Base-by-base conservation (phyloP, 331 rosid genomes). In the Malus hybrid region DNA sequence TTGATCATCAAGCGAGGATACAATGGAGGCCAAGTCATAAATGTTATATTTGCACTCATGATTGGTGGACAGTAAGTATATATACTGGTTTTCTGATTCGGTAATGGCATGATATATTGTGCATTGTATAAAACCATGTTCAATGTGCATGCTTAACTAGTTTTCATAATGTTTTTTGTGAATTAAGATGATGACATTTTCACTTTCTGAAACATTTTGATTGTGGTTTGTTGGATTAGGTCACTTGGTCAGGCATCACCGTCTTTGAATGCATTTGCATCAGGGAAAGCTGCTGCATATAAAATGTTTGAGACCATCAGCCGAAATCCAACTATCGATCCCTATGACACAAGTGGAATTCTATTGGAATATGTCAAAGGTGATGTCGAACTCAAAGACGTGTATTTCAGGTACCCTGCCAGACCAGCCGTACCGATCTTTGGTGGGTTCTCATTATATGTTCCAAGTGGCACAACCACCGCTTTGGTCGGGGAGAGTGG, bases 401-500 rank as follows among this genome's bases (percentile, higher is more conserved):
- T 94, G 70, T 26, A 85, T 73, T 94, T 94, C 5, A 81, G 85
- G 39, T 94, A 94, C 72, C 99, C 99, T 65, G 91, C 99, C 1
- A 86, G 97, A 79, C 89, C 89, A 39, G 96, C 89, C 33, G 89
- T 88, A 55, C 93, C 82, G 68, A 89, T 94, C 29, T 94, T 94
- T 66, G 57, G 91, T 1, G 99, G 96, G 39, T 90, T 94, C 81
- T 92, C 97, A 9, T 72, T 94, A 65, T 24, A 30, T 48, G 92
- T 92, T 73, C 86, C 92, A 1, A 86, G 82, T 65, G 97, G 97
- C 61, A 84, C 86, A 66, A 92, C 92, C 42, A 73, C 86, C 36
- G 99, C 99, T 55, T 87, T 94, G 50, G 97, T 94, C 55, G 99
- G 97, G 61, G 96, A 92, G 58, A 94, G 99, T 68, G 99, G 99